Conservation (phyloP, 768 basidiomycete genomes). For the Tylopilus subfusipes region DNA sequence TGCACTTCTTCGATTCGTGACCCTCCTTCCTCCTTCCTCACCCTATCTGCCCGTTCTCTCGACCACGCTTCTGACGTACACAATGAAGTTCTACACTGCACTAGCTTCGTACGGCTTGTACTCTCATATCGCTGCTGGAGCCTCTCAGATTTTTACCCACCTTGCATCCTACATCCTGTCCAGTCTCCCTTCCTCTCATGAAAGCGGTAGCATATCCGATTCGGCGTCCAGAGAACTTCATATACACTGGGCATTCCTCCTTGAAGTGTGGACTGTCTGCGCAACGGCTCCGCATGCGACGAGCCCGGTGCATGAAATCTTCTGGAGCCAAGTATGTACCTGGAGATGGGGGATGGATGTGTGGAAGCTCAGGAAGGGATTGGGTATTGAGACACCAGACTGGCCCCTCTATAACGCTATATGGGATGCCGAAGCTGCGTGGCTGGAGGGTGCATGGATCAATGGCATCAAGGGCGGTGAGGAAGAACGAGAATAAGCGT, state of each 20-base stretch:
- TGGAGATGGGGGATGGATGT: constrained; percentile 72
- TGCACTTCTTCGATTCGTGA: constrained; percentile 68
- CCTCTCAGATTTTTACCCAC: constrained; percentile 49
- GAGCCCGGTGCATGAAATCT: constrained; percentile 78
- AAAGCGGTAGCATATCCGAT: background rate
- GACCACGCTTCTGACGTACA: constrained; percentile 48
- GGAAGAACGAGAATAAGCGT: constrained; percentile 45
- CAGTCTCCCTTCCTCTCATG: constrained; percentile 22
- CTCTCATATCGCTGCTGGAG: constrained; percentile 61
- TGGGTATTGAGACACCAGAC: constrained; percentile 31
- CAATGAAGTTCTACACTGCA: constrained; percentile 58
- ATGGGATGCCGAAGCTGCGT: constrained; percentile 49
- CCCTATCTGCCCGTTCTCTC: constrained; percentile 37
- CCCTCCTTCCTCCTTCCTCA: constrained; percentile 47
- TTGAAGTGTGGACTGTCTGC: constrained; percentile 75
- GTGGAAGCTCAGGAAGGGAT: constrained; percentile 34
- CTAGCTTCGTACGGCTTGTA: constrained; percentile 81
- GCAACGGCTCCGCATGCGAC: constrained; percentile 90
- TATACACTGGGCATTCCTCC: constrained; percentile 53
- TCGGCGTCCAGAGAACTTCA: constrained; percentile 27
- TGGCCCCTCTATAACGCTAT: constrained; percentile 33
- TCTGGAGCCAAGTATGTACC: constrained; percentile 81
- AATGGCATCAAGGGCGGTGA: constrained; percentile 70
- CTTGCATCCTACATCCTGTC: constrained; percentile 50
- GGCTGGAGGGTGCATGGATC: constrained; percentile 73